Base-by-base conservation (phyloP, 352 stramenopile species). In the Pythium utonaiense region DNA sequence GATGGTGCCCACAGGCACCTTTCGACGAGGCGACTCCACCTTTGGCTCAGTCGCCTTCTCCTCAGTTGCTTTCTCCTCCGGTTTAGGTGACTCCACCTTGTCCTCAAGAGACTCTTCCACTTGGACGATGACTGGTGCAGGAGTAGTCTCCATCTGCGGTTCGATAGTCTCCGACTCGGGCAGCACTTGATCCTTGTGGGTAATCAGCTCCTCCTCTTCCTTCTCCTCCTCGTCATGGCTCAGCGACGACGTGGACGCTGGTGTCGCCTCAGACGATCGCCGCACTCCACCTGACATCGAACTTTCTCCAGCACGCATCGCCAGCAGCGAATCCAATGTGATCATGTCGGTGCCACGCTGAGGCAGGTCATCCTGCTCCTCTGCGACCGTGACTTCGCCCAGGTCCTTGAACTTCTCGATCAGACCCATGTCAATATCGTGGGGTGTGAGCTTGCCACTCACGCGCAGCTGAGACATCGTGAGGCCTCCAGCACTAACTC, bases 261-360 rank as follows among this genome's bases (percentile, higher is more conserved):
- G 40, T 19, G 40, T 47, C 17, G n/a, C 40, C 40, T 47, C 40
- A 2, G 40, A 47, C 40, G 40, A 47, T 19, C 9, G 40, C 6
- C 40, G 9, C 22, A 19, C 17, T 16, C 6, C 40, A 25, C 17
- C 40, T 6, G 3, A 31, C 12, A 41, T 53, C 17, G 34, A 50
- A n/a, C 57, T 28, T 7, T 68, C 61, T 16, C 59, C 55, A 1
- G 54, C 25, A 10, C 22, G 54, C 28, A 62, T 28, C 14, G 17
- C 36, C 42, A 57, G 40, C 24, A 52, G 10, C n/a, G 55, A 41
- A 38, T 63, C 47, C 6, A 71, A 38, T 14, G 64, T 34, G 33
- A 71, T 71, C 64, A 71, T 71, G 25, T 66, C 64, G 6, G 64
- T 71, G 36, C 66, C 47, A 4, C 57, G 56, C 28, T 51, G 60